Evolutionary conservation across 768 basidiomycete species (phyloP).

Genomic region (Boletus barrowsii): DNA sequence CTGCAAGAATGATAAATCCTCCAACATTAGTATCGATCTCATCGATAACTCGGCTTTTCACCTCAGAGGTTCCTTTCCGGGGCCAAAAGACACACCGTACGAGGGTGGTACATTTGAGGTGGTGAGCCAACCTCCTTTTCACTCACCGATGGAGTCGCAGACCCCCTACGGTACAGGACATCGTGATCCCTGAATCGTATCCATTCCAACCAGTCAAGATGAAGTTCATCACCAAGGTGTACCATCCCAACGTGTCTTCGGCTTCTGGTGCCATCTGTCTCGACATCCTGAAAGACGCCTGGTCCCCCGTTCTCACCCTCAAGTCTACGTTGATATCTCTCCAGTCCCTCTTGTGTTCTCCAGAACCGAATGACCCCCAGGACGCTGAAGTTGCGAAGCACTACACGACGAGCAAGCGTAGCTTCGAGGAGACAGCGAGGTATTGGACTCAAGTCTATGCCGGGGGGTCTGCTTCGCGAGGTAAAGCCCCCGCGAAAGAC

Average conservation of each 20-base stretch:
- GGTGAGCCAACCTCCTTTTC: conserved; percentile 46
- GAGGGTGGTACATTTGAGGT: conserved; percentile 90
- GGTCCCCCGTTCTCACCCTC: conserved; percentile 92
- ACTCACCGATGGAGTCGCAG: not conserved
- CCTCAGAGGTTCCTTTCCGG: conserved; percentile 85
- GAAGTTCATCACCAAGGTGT: conserved; percentile 97
- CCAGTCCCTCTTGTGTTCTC: conserved; percentile 88
- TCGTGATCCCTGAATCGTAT: conserved; percentile 87
- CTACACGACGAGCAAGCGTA: conserved; percentile 81
- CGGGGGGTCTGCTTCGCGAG: conserved; percentile 57
- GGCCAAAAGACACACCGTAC: conserved; percentile 92
- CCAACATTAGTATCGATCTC: conserved; percentile 81
- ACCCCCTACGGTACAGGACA: conserved; percentile 55
- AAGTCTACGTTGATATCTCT: conserved; percentile 95
- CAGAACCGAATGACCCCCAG: conserved; percentile 95
- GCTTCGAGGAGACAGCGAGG: conserved; percentile 88
- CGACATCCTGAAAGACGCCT: conserved; percentile 84
- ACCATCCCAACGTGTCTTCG: conserved; percentile 94
- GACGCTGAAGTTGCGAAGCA: conserved; percentile 99
- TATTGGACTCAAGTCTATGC: conserved; percentile 96
- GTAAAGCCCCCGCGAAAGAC: conserved; percentile 31
- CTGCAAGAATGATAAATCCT: conserved; percentile 93
- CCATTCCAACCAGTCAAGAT: conserved; percentile 96
- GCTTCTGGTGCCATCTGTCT: conserved; percentile 94
- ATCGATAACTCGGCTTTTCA: conserved; percentile 90